Evolutionary conservation across 805 yeast genomes (phyloP).

Genomic region (Candida peoriensis): DNA sequence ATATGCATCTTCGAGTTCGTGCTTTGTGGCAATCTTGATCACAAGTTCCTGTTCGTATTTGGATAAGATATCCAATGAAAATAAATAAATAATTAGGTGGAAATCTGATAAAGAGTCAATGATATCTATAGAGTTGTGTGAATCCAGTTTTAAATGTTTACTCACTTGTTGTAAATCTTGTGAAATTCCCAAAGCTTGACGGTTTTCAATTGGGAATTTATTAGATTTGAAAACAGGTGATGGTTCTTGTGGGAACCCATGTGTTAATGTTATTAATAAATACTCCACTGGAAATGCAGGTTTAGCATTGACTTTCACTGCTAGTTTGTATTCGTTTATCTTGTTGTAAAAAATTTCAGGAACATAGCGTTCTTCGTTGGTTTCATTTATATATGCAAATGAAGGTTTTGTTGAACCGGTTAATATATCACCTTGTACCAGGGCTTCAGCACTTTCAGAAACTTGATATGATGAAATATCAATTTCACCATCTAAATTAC

Average conservation of each 20-base stretch:
- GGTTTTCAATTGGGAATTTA: slow-evolving; percentile 72
- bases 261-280: slow-evolving; percentile 78
- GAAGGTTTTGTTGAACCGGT: slow-evolving; percentile 89
- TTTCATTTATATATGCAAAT: slow-evolving; percentile 72
- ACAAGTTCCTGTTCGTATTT: slow-evolving; percentile 48
- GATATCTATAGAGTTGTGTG: slow-evolving; percentile 23
- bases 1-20: slow-evolving; percentile 40
- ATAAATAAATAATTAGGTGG: slow-evolving; percentile 63
- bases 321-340: slow-evolving; percentile 80
- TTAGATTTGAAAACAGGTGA: slow-evolving; percentile 43
- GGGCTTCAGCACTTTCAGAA: slow-evolving; percentile 78
- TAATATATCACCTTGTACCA: slow-evolving; percentile 80
- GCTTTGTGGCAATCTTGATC: slow-evolving; percentile 39
- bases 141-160: slow-evolving; percentile 39
- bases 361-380: slow-evolving; percentile 73
- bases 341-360: slow-evolving; percentile 89
- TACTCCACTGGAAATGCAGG: slow-evolving; percentile 95
- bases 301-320: slow-evolving; percentile 83
- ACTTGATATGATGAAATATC: slow-evolving; percentile 91
- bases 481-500: slow-evolving; percentile 83
- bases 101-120: slow-evolving; percentile 55
- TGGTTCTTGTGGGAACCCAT: slow-evolving; percentile 78
- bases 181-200: slow-evolving; percentile 68
- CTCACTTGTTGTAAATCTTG: slow-evolving; percentile 60
- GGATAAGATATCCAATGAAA: slow-evolving; percentile 52